Percentiles rank a stretch among this genome's conserved stretches.
These are phyloP conservation scores for Aspergillus arachidicola DNA, from an alignment of 2,329 filamentous ascomycete genomes.

Conservation along the genomic window DNA sequence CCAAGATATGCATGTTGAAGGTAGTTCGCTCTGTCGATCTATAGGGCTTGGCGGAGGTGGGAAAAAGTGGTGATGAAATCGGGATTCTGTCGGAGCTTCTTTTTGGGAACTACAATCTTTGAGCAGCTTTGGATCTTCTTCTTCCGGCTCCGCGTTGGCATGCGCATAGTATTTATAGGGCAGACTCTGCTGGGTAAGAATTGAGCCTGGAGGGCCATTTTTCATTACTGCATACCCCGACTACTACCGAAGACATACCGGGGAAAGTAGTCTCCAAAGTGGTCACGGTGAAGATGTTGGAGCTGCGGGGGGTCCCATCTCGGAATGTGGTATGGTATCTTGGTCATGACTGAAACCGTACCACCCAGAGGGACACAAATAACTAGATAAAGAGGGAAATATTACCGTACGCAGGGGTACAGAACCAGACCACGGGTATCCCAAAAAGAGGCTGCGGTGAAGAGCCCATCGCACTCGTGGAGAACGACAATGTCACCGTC, in stretches of 20 bases:
- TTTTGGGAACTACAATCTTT: neutral
- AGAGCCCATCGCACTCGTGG: conserved; percentile 17
- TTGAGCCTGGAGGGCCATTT: conserved; percentile 20
- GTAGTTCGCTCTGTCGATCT: neutral
- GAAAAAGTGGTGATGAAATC: neutral
- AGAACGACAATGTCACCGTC: conserved; percentile 16
- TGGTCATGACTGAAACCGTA: conserved; percentile 9
- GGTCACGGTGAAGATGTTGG: conserved; percentile 34
- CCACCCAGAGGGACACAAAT: neutral
- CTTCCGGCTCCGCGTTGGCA: neutral
- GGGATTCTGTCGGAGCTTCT: neutral
- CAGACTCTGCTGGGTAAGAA: conserved; percentile 17
- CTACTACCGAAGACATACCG: conserved; percentile 22
- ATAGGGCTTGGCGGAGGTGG: conserved; percentile 1
- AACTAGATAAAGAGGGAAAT: neutral
- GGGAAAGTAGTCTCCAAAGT: conserved; percentile 27
- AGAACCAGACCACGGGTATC: conserved; percentile 8
- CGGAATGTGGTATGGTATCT: conserved; percentile 6
- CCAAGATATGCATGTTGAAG: conserved; percentile 49
- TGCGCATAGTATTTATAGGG: conserved; percentile 24
- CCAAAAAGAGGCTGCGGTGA: conserved; percentile 43
- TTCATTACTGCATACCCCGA: conserved; percentile 15
- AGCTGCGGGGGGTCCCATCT: conserved; percentile 24
- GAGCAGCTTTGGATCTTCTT: neutral
- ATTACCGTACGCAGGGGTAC: conserved; percentile 16